Base-by-base conservation (phyloP, 495 filamentous ascomycete genomes). In the Gamarada debralockiae region DNA sequence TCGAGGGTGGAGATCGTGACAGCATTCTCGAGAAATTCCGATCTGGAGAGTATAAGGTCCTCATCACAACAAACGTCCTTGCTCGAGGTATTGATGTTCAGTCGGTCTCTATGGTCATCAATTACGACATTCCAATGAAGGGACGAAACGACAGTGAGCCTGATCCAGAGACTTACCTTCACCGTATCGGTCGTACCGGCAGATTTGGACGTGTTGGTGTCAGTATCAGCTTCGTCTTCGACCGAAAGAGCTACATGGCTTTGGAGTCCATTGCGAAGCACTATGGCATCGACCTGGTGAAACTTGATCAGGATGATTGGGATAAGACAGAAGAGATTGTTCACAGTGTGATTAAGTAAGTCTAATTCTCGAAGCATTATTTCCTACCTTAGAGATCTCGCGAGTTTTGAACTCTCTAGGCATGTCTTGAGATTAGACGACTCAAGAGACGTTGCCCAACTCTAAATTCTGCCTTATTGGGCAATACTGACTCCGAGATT, bases 131-230 rank as follows among this genome's bases (percentile, higher is more conserved):
- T 53, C 82, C 82, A 1, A 80, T 83, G 70, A 81, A 80, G 57
- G 75, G 74, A 7, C 48, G 61, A 17, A 69, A 68, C 46, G 72
- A 79, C 31, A 45, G 55, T 12, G 71, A 70, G 49, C 82, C 90
- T 2, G 93, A 99, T 61, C 79, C 78, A 21, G 89, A 96, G 69
- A 97, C 95, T 3, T 99, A 99, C 65, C 87, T 99, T 36, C 93
- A 99, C 78, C 88, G 93, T 68, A 97, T 97, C 65, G 93, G 93
- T 52, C 89, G 93, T 65, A 97, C 95, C 1, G 95, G 95, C 48
- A 89, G 95, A 38, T 99, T 97, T 64, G 95, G 95, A 23, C 90
- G 92, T 65, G 89, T 96, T n/a, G 95, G 95, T 59, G 92, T 97
- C 53, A 86, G 87, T 33, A 91, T 99, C 61, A 88, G 82, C 53